Conservation (phyloP, 108 stramenopile species). For the Skeletonema costatum region DNA sequence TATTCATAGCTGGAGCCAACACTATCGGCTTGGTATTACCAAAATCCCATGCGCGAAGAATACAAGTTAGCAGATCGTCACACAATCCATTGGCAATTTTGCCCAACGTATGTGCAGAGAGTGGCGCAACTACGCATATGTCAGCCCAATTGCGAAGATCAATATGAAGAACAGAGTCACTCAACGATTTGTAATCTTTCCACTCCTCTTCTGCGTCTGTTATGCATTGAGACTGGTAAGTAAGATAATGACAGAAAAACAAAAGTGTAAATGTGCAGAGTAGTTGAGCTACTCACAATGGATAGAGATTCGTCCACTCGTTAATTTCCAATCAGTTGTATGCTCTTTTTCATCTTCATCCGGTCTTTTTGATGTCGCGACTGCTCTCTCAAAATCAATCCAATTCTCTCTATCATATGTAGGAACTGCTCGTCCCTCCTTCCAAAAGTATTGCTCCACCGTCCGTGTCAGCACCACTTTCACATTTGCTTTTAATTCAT, state of each 20-base stretch:
- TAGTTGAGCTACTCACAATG: slow-evolving; percentile 43
- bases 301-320: slow-evolving; percentile 30
- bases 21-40: slow-evolving; percentile 80
- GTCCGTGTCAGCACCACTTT: slow-evolving; percentile 69
- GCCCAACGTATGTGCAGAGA: slow-evolving; percentile 86
- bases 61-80: slow-evolving; percentile 87
- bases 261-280: background rate
- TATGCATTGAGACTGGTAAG: background rate
- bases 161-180: slow-evolving; percentile 91
- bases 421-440: slow-evolving; percentile 29
- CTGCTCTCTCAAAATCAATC: slow-evolving; percentile 39
- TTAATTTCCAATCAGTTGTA: slow-evolving; percentile 22
- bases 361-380: background rate
- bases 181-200: slow-evolving; percentile 70
- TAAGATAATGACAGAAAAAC: background rate
- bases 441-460: slow-evolving; percentile 76
- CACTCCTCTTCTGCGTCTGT: slow-evolving; percentile 82
- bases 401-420: slow-evolving; percentile 63
- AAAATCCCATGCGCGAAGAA: slow-evolving; percentile 90
- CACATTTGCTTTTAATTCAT: slow-evolving; percentile 48
- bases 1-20: slow-evolving; percentile 95
- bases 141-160: slow-evolving; percentile 93
- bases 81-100: slow-evolving; percentile 86
- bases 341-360: background rate
- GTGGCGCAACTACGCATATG: slow-evolving; percentile 75